Conservation (phyloP, 1,139 yeast species). For the Nakaseomyces uthaithaninus region DNA sequence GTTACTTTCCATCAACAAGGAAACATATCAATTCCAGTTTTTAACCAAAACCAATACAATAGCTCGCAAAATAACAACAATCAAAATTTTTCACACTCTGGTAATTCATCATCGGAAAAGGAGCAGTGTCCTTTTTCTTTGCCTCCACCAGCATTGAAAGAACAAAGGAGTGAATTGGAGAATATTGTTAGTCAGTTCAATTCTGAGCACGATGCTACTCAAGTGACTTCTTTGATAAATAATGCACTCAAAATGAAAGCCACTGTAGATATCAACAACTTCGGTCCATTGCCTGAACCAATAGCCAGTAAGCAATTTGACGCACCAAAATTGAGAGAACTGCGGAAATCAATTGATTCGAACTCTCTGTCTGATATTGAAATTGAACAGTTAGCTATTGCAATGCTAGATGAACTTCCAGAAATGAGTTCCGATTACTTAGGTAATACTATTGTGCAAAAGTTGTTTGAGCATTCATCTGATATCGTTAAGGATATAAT, state of each 20-base stretch:
- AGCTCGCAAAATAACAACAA: slow-evolving; percentile 12
- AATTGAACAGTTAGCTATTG: slow-evolving; percentile 73
- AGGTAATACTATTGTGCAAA: slow-evolving; percentile 94
- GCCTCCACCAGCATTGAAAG: slow-evolving; percentile 29
- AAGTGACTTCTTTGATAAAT: slow-evolving; percentile 32
- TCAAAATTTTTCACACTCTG: slow-evolving; percentile 17
- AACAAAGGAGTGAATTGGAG: slow-evolving; percentile 17
- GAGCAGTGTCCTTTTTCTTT: slow-evolving; percentile 32
- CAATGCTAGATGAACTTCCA: slow-evolving; percentile 84
- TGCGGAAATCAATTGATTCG: slow-evolving; percentile 47
- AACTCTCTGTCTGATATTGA: slow-evolving; percentile 40
- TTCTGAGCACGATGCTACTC: slow-evolving; percentile 19
- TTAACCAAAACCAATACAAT: slow-evolving; percentile 14
- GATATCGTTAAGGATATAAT: slow-evolving; percentile 69
- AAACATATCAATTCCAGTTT: slow-evolving; percentile 28
- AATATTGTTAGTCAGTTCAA: slow-evolving; percentile 28
- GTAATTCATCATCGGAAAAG: slow-evolving; percentile 20
- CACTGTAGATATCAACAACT: slow-evolving; percentile 37
- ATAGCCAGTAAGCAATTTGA: slow-evolving; percentile 61
- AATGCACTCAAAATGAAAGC: slow-evolving; percentile 36
- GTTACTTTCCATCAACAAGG: slow-evolving; percentile 32
- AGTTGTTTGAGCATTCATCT: slow-evolving; percentile 66
- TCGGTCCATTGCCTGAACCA: slow-evolving; percentile 68
- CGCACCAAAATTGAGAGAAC: slow-evolving; percentile 67
- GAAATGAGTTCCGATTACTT: slow-evolving; percentile 86